Base-by-base conservation (phyloP, 2,329 filamentous ascomycete genomes). In the Epichloe gansuensis region DNA sequence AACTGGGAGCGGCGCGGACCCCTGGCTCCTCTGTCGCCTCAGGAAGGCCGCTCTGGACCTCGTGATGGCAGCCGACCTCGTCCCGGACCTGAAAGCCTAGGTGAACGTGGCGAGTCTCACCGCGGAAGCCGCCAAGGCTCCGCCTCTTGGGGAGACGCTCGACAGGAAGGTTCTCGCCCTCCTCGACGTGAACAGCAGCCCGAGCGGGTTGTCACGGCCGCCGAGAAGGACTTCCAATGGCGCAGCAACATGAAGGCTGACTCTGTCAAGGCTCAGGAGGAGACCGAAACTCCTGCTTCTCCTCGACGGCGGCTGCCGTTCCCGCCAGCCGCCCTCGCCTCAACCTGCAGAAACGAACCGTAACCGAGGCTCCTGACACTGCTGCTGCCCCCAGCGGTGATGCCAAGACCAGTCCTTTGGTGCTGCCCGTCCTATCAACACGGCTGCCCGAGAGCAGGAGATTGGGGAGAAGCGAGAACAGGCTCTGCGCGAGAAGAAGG, bases 1-100 rank as follows among this genome's bases (percentile, higher is more conserved):
- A 94, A 89, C 69, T 98, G 93, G 93, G 91, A 96, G 71, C 87
- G 93, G 62, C 93, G 88, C 66, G 93, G 93, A 12, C 93, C 93
- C 39, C 76, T 97, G 52, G 88, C 91, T 43, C 88, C 91, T 23
- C 75, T 72, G 59, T 75, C 75, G 50, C 77, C 73, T 54, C 59
- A 72, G 46, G 78, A 83, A 57, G 73, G 74, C 52, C 60, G 66
- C 21, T 66, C 70, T 25, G 71, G 69, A 48, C 74, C 75, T 50
- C 75, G 80, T 56, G 80, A 82, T 41, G 76, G 72, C 55, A 77
- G 76, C 65, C 75, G 75, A 35, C 68, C 76, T 41, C 71, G 75
- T 48, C 67, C 66, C 45, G 77, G 75, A 55, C 60, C 65, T 28
- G 68, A 69, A 46, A 67, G 65, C 17, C 82, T 88, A 52, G 81